phyloP scores from a whole-genome alignment of 495 filamentous ascomycete species.

The Penicillium bialowiezense region DNA sequence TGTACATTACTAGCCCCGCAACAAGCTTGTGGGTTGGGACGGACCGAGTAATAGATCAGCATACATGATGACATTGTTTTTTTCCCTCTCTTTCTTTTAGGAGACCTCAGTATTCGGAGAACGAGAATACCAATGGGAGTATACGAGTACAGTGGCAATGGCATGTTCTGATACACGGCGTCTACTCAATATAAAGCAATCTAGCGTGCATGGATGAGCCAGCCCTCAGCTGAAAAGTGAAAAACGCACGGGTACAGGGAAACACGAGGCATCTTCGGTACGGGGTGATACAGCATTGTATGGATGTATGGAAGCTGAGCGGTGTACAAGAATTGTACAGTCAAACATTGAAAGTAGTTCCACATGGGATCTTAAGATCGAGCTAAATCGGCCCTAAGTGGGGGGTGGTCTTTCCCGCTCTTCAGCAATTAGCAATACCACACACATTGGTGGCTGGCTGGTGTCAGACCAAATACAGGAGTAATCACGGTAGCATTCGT shows the following conservation, averaged over 20 bases:
- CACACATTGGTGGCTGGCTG: constrained; percentile 5
- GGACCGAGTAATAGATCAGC: constrained; percentile 24
- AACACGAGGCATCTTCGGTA: not conserved
- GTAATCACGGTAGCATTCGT: not conserved
- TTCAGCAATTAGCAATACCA: not conserved
- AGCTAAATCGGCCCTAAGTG: constrained; percentile 9
- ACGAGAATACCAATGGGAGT: constrained; percentile 7
- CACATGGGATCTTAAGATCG: constrained; percentile 22
- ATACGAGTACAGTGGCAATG: not conserved
- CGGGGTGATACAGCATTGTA: not conserved
- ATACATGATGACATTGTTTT: not conserved
- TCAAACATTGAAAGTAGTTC: constrained; percentile 4
- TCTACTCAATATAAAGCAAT: not conserved
- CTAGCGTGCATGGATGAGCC: not conserved
- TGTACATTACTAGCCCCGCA: constrained; percentile 17
- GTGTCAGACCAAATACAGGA: not conserved
- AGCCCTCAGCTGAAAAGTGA: not conserved
- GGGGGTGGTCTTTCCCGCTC: not conserved
- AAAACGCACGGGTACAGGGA: not conserved
- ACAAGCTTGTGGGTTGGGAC: constrained; percentile 20
- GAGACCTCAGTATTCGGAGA: too few species aligned
- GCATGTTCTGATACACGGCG: not conserved
- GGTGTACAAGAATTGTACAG: constrained; percentile 23
- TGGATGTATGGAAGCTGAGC: constrained; percentile 1
- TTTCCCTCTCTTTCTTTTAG: too few species aligned